Base-by-base conservation (phyloP, 108 stramenopile species). In the Nitzschia putrida region DNA sequence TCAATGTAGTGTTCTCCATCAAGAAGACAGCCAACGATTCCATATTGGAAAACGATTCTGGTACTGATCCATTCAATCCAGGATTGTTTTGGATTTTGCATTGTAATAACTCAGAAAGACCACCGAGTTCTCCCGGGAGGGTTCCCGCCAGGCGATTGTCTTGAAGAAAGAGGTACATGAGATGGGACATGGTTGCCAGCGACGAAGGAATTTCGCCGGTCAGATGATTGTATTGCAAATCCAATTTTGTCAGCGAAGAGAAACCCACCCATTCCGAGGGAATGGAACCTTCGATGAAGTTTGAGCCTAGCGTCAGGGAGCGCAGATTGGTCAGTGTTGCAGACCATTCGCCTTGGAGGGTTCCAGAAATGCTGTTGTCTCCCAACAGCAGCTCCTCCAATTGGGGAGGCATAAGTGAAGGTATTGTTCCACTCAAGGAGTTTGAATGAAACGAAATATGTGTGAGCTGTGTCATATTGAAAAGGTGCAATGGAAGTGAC, bases 41-140 rank as follows among this genome's bases (percentile, higher is more conserved):
- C 41, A 76, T 37, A 13, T 53, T 61, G 26, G 38, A 50, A 23
- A 80, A 53, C 55, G 81, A 74, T 11, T 69, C 51, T 13, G 83
- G 83, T 11, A 84, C 34, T 3, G 52, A 69, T 14, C 83, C 83
- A 22, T 56, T 76, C n/a, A 84, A 66, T 21, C 38, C 16, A 23
- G 25, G 7, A 45, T 43, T 68, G 21, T 23, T 53, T 1, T 43
- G 26, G 21, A n/a, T 14, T 39, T 29, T 18, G n/a, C 38, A 41
- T 20, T 16, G 13, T 0, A 4, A 7, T 20, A 63, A 45, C 18
- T 37, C 45, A 11, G 49, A 23, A 7, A 72, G 61, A 53, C 39
- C 9, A n/a, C 71, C 71, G n/a, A 71, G 12, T 45, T 61, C 59
- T 0, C 29, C 22, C 0, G 71, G 71, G 34, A 71, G 51, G 5